These are phyloP conservation scores for Aspergillus thermomutatus DNA, from an alignment of 2,329 filamentous ascomycete species.

Conservation along the genomic window DNA sequence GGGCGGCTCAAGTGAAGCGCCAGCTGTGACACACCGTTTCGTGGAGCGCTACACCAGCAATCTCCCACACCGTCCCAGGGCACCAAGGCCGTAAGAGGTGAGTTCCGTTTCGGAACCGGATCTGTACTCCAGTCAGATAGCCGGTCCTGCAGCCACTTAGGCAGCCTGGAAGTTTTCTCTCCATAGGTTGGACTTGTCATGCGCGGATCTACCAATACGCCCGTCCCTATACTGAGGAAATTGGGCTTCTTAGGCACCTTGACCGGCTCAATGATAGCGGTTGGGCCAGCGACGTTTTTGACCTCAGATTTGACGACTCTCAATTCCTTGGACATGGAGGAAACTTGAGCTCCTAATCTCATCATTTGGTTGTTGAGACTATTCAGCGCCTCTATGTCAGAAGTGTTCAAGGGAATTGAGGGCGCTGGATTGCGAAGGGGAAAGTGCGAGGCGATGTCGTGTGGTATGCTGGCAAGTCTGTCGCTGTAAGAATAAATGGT, in stretches of 20 bases:
- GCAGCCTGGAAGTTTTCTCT: background rate
- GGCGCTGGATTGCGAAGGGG: conserved; percentile 3
- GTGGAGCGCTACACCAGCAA: conserved; percentile 73
- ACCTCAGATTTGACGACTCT: conserved; percentile 23
- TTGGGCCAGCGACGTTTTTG: conserved; percentile 18
- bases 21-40: conserved; percentile 43
- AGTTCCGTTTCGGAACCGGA: conserved; percentile 5
- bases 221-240: conserved; percentile 65
- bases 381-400: conserved; percentile 22
- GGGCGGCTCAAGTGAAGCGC: conserved; percentile 35
- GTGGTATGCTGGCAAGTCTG: conserved; percentile 10
- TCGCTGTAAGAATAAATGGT: conserved; percentile 11
- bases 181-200: conserved; percentile 58
- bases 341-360: conserved; percentile 28
- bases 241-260: conserved; percentile 56
- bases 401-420: conserved; percentile 20
- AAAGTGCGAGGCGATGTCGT: conserved; percentile 14
- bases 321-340: conserved; percentile 29
- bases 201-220: conserved; percentile 60
- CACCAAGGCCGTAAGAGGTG: conserved; percentile 57
- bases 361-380: conserved; percentile 25
- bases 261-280: conserved; percentile 15
- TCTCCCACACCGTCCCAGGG: conserved; percentile 77
- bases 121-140: background rate
- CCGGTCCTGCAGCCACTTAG: background rate